Evolutionary conservation across 192 early-diverging fungal species (phyloP), one percentile per base, ranked within the genome.

Genomic region (Umbelopsis isabellina): DNA sequence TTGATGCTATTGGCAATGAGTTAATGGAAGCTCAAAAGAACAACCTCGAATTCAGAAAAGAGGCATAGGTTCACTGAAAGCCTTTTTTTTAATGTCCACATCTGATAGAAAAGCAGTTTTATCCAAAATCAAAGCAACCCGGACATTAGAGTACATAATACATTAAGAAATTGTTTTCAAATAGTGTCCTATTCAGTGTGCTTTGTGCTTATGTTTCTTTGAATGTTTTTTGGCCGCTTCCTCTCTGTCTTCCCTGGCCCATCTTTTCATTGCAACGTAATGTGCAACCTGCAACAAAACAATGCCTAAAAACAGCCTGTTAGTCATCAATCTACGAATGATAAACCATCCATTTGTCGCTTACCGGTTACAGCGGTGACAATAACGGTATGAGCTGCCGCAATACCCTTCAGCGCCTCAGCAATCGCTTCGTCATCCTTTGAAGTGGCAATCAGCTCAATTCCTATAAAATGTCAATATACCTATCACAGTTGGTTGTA

Each of bases 11-110:
- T 75, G 83, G 79, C 33, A 70, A 52, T 10, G 82, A 85, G 49
- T 69, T 87, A 45, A 73, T 87, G 61, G 82, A 85, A 49, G 83
- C 84, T 27, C 71, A 85, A 64, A 81, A 74, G 51, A 85, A 87
- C 50, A 82, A 79, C 12, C 77, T 87, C 33, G 73, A 75, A 23
- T 70, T 68, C 46, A 78, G 66, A 47, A 78, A 73, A 52, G 68
- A 73, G 35, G 72, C 72, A 30, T 77, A 72, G 48, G 72, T 15
- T 50, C 20, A 16, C 30, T 12, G 30, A 41, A 41, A n/a, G n/a
- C 10, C 6, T 5, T 41, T 41, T 41, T 41, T 41, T 41, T 41
- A 5, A 10, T 41, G 37, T 41, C 6, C n/a, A 52, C 51, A 3
- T 52, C 25, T 52, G 23, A 41, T 41, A 41, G 37, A 41, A 41